Evolutionary conservation across 2,329 filamentous ascomycete genomes (phyloP).

Genomic region (Phialemoniopsis sp.): DNA sequence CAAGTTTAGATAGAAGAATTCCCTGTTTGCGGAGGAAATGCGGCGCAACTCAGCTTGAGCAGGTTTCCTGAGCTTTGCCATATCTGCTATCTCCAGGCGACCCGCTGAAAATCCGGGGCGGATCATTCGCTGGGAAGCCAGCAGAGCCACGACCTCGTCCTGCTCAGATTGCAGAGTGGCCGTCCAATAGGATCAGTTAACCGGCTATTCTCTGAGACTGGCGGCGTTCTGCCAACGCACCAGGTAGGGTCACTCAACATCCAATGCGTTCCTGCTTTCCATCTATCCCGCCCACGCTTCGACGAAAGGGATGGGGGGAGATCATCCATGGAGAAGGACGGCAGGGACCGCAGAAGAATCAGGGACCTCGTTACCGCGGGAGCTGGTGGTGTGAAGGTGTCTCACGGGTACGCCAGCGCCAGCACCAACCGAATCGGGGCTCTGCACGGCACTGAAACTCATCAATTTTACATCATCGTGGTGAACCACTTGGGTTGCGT

Average conservation of each 20-base stretch:
- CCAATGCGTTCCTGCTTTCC: background rate
- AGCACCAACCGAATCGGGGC: no score
- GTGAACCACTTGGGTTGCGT: no score
- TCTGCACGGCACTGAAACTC: no score
- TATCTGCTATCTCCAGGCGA: background rate
- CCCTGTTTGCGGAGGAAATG: no score
- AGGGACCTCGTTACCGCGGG: background rate
- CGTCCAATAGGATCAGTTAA: background rate
- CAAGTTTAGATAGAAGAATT: no score
- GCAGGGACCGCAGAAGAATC: background rate
- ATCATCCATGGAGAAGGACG: background rate
- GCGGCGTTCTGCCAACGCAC: slow-evolving; percentile 1
- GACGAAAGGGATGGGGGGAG: background rate
- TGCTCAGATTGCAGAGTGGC: no score
- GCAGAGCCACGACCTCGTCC: background rate
- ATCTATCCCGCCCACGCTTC: background rate
- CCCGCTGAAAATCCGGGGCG: background rate
- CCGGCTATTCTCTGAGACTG: background rate
- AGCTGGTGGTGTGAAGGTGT: no score
- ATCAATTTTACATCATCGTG: no score
- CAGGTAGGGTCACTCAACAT: background rate
- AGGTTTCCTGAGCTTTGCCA: background rate
- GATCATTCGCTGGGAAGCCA: background rate
- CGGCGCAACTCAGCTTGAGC: background rate
- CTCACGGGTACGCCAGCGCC: no score